These are phyloP conservation scores for Talaromyces sp. DNA, from an alignment of 2,329 filamentous ascomycete species.

Conservation along the genomic window DNA sequence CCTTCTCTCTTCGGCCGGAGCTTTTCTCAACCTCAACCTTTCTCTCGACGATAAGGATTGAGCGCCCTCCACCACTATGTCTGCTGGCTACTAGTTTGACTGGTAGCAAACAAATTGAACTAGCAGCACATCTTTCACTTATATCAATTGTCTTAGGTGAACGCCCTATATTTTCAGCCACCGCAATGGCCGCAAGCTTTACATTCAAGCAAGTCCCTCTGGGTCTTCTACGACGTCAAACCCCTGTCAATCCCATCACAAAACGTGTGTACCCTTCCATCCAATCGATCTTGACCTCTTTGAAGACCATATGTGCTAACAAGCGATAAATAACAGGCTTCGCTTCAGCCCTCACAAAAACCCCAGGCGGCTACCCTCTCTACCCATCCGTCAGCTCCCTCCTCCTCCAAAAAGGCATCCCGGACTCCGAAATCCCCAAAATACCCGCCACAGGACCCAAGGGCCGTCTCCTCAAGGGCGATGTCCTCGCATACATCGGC, in stretches of 20 bases:
- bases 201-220: constrained; percentile 34
- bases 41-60: not conserved
- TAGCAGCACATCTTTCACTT: not conserved
- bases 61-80: constrained; percentile 1
- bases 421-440: constrained; percentile 71
- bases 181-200: constrained; percentile 37
- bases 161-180: not conserved
- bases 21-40: constrained; percentile 23
- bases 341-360: constrained; percentile 37
- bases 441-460: constrained; percentile 86
- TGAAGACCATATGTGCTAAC: not conserved
- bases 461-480: constrained; percentile 88
- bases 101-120: not conserved
- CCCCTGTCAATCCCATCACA: constrained; percentile 29
- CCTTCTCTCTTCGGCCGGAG: constrained; percentile 17
- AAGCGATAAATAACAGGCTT: constrained; percentile 29
- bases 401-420: constrained; percentile 74
- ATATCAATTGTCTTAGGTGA: not conserved
- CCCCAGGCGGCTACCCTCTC: constrained; percentile 47
- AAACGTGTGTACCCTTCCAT: constrained; percentile 35
- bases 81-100: not conserved
- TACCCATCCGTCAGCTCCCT: constrained; percentile 80
- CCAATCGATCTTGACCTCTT: not conserved
- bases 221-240: constrained; percentile 38
- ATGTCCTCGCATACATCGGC: constrained; percentile 87